A percentile compares a stretch with the other conserved stretches of the same genome.
These are phyloP conservation scores for Aschersonia sp. DNA, from an alignment of 2,329 filamentous ascomycete genomes.

Conservation along the genomic window DNA sequence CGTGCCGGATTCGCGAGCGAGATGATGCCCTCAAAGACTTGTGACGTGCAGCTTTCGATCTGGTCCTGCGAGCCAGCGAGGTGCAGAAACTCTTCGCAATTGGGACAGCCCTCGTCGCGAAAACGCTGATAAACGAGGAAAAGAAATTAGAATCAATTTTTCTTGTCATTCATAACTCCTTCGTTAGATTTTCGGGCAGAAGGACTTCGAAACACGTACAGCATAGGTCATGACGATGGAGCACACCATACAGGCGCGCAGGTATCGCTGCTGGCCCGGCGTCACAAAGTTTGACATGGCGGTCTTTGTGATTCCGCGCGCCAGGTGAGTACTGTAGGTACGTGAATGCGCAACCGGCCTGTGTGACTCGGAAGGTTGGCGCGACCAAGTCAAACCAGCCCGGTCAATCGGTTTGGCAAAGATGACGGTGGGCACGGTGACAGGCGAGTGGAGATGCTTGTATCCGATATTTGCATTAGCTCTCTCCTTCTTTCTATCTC, in stretches of 20 bases:
- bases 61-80: conserved; percentile 65
- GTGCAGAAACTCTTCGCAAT: conserved; percentile 87
- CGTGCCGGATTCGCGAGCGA: conserved; percentile 65
- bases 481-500: no score
- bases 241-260: conserved; percentile 98
- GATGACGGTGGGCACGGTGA: not conserved
- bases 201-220: conserved; percentile 28
- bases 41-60: conserved; percentile 85
- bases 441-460: not conserved
- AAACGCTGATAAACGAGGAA: conserved; percentile 48
- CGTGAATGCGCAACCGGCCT: not conserved
- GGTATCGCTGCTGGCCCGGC: conserved; percentile 63
- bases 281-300: conserved; percentile 47
- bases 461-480: conserved; percentile 4
- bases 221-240: conserved; percentile 76
- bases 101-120: conserved; percentile 76
- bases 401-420: no score
- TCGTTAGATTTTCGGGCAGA: not conserved
- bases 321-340: not conserved
- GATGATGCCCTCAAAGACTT: conserved; percentile 89
- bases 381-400: no score
- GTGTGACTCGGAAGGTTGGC: no score
- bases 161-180: not conserved
- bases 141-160: not conserved
- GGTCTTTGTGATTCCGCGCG: not conserved